Evolutionary conservation across 2,329 filamentous ascomycete genomes (phyloP).

Genomic region (Dryadomyces sulphureus): DNA sequence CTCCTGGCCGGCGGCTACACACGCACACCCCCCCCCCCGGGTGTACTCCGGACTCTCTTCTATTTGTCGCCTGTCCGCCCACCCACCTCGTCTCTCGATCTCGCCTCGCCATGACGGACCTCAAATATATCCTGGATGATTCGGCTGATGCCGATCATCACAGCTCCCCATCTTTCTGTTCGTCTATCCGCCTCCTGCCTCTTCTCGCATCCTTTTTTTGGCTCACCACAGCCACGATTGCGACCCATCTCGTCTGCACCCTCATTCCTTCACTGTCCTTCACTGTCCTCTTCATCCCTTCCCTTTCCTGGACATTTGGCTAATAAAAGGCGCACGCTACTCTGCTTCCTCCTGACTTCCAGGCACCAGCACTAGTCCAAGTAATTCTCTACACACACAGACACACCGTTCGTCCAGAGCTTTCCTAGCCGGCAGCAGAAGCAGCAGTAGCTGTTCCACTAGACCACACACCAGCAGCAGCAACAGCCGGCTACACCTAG

Average conservation of each 20-base stretch:
- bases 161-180: background rate
- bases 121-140: conserved; percentile 2
- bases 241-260: background rate
- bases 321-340: background rate
- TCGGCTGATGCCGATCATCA: background rate
- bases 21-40: background rate
- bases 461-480: background rate
- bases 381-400: background rate
- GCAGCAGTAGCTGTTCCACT: background rate
- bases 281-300: too few species aligned
- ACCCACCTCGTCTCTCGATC: background rate
- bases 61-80: background rate
- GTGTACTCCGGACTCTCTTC: background rate
- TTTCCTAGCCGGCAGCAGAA: background rate
- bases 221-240: background rate
- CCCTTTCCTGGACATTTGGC: background rate
- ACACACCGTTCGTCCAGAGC: background rate
- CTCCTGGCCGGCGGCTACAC: background rate
- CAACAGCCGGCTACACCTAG: background rate
- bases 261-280: background rate
- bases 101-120: background rate
- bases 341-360: background rate
- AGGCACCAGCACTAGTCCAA: background rate
- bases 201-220: background rate
- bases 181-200: background rate